Conservation (phyloP, 1,284 basidiomycete species). For the Pseudozyma flocculosa region DNA sequence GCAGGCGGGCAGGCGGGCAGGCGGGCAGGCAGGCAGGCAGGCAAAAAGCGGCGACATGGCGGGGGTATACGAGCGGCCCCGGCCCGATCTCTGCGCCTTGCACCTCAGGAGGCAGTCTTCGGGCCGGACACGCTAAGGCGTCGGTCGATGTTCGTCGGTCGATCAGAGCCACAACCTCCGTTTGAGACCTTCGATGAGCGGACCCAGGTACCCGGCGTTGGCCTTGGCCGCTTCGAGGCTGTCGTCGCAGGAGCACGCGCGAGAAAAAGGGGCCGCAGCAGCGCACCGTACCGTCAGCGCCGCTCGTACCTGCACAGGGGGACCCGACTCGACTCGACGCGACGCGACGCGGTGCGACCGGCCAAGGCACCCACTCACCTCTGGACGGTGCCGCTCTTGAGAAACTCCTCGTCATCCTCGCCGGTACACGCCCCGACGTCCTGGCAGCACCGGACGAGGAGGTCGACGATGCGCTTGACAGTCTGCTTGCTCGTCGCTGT, state of each 20-base stretch:
- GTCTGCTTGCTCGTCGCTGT: conserved; percentile 63
- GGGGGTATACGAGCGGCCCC: too few species aligned
- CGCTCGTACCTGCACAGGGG: too few species aligned
- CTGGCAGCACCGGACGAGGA: conserved; percentile 68
- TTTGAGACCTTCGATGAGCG: conserved; percentile 48
- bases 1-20: too few species aligned
- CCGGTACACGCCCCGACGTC: conserved; percentile 33
- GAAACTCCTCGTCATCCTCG: conserved; percentile 9
- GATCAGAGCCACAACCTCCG: conserved; percentile 46
- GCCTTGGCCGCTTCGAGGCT: conserved; percentile 48
- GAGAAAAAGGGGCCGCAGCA: not conserved
- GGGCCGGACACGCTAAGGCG: too few species aligned
- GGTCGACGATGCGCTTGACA: conserved; percentile 81
- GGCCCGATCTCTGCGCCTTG: too few species aligned
- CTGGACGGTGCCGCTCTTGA: conserved; percentile 43
- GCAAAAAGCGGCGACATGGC: too few species aligned
- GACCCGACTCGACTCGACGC: not conserved
- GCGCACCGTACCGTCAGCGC: too few species aligned
- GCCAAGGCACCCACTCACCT: conserved; percentile 12
- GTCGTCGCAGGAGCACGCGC: not conserved
- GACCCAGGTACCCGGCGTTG: conserved; percentile 38
- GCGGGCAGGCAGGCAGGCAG: too few species aligned
- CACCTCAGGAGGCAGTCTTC: too few species aligned
- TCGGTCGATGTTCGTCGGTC: too few species aligned
- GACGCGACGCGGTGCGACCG: not conserved